Evolutionary conservation across 2,329 filamentous ascomycete genomes (phyloP), one percentile per base, ranked within the genome.

Genomic region (Penicillium sp.): DNA sequence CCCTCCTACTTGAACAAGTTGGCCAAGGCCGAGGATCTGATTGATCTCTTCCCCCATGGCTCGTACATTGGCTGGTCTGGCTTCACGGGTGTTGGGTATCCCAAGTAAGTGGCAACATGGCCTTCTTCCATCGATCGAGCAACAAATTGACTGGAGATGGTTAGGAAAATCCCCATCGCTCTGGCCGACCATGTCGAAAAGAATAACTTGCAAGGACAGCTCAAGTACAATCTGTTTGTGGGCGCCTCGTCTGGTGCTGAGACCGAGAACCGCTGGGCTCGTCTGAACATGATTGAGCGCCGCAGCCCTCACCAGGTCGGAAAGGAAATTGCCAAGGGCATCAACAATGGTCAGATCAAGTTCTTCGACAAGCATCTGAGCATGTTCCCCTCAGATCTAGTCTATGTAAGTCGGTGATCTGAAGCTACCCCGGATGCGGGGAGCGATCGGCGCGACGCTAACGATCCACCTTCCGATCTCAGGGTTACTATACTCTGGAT

Each of bases 311-410:
- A 94, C 68, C 87, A 94, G 62, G 87, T 94, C 44, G 87, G 87
- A 59, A 94, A 93, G 71, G 76, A 84, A 42, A 94, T 94, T 50
- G 79, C 87, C 44, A 90, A 86, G 71, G 87, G 87, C 7, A 93
- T 94, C 68, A 94, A 94, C 64, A 80, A 82, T 53, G 87, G 87
- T 29, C 75, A 82, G 51, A 94, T 94, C 68, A 80, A 90, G 47
- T 94, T 94, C 67, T 94, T 93, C 61, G 87, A 94, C 64, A 94
- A 94, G 71, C 87, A 94, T 69, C 64, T 94, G 59, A 88, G 82
- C 66, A 93, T 93, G 87, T 94, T 94, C 62, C 87, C 87, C 3
- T 76, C 82, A 26, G 87, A 94, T 60, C 71, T 94, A 48, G 83
- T 90, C 62, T 92, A 92, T 61, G 77, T 80, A 67, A 45, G 63